phyloP scores from a whole-genome alignment of 2,329 filamentous ascomycete genomes.

The Raffaelea deltoideospora region DNA sequence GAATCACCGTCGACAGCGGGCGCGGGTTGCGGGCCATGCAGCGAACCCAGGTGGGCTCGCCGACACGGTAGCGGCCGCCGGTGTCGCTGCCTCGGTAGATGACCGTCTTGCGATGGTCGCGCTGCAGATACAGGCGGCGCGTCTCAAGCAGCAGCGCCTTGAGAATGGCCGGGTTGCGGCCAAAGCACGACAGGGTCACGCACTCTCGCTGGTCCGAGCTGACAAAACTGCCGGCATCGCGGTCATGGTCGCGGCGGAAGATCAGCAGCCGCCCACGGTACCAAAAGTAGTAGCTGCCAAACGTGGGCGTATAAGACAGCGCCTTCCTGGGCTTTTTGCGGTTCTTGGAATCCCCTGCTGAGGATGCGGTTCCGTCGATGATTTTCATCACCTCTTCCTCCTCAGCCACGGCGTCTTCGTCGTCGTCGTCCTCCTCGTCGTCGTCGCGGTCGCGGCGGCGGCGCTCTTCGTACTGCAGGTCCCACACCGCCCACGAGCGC shows the following conservation, averaged over 20 bases:
- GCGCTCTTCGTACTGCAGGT: conserved; percentile 24
- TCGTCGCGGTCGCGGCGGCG: conserved; percentile 21
- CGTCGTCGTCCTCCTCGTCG: background rate
- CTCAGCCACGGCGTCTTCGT: background rate
- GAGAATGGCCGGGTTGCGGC: conserved; percentile 42
- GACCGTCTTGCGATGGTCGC: conserved; percentile 46
- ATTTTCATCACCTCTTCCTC: conserved; percentile 11
- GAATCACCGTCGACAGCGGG: conserved; percentile 50
- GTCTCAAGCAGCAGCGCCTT: conserved; percentile 49
- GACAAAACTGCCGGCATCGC: conserved; percentile 21
- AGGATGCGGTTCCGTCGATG: background rate
- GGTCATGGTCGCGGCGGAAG: conserved; percentile 37
- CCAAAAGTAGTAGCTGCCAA: conserved; percentile 55
- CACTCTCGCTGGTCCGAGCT: conserved; percentile 32
- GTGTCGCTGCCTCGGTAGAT: conserved; percentile 44
- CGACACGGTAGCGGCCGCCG: conserved; percentile 13
- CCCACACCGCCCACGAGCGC: conserved; percentile 32
- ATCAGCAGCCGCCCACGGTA: conserved; percentile 43
- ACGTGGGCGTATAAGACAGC: conserved; percentile 49
- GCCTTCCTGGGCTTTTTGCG: conserved; percentile 20
- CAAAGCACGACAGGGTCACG: conserved; percentile 45
- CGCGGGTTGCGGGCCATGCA: conserved; percentile 45
- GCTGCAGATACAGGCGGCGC: conserved; percentile 36
- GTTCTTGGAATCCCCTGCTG: background rate
- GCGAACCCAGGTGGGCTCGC: conserved; percentile 41